Evolutionary conservation across 176 grass and related monocot species (phyloP).

Genomic region (Ensete glaucum): DNA sequence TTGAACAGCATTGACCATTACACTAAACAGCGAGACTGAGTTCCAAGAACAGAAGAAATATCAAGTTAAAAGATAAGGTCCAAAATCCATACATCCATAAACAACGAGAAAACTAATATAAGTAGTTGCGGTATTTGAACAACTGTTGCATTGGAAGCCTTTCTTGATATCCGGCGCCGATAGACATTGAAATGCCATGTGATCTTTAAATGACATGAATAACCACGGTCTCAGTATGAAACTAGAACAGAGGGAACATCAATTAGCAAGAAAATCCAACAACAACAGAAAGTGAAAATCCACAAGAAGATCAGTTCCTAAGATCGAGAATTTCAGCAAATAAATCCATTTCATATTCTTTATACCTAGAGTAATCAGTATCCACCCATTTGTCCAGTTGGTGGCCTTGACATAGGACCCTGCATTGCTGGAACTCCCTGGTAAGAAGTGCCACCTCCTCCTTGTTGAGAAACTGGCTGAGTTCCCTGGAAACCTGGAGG

Average conservation of each 20-base stretch:
- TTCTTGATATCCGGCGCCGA: conserved; percentile 64
- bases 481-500: conserved; percentile 35
- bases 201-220: conserved; percentile 73
- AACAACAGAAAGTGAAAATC: neutral
- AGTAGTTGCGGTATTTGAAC: neutral
- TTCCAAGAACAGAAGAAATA: neutral
- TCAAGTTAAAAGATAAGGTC: neutral
- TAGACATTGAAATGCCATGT: conserved; percentile 73
- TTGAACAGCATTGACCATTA: neutral
- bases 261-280: conserved; percentile 39
- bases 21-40: neutral
- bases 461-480: conserved; percentile 31
- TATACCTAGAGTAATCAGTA: conserved; percentile 80
- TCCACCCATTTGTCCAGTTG: conserved; percentile 57
- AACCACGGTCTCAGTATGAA: conserved; percentile 67
- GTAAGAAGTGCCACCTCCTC: conserved; percentile 39
- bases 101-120: neutral
- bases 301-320: neutral
- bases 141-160: conserved; percentile 50
- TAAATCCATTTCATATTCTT: neutral
- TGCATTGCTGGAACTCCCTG: conserved; percentile 45
- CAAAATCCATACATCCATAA: conserved; percentile 7
- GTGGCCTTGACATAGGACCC: conserved; percentile 44
- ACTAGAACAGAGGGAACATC: conserved; percentile 45
- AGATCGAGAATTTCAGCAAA: neutral